Percentiles rank a stretch among this genome's conserved stretches.
These are phyloP conservation scores for Halophytophthora batemanensis DNA, from an alignment of 352 stramenopile species.

Conservation along the genomic window DNA sequence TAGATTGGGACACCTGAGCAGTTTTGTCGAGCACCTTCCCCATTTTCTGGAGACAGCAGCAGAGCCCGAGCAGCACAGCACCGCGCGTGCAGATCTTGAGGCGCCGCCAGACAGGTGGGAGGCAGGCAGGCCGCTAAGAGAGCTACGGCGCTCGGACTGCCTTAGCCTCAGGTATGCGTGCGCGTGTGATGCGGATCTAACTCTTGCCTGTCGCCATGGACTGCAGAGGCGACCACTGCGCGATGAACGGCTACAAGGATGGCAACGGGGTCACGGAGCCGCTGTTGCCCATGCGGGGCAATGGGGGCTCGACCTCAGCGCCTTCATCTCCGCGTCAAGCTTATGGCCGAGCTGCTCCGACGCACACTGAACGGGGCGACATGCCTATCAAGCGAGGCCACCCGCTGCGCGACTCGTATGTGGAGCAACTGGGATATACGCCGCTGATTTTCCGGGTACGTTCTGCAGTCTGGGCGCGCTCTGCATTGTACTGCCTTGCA, in stretches of 20 bases:
- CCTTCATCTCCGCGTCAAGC: constrained; percentile 13
- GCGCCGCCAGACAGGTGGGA: no score
- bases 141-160: no score
- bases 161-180: no score
- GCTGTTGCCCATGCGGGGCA: constrained; percentile 44
- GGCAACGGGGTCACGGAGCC: constrained; percentile 37
- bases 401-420: constrained; percentile 57
- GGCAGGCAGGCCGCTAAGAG: no score
- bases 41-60: no score
- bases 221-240: constrained; percentile 6
- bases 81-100: no score
- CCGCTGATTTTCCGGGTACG: constrained; percentile 75
- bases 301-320: constrained; percentile 23
- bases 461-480: no score
- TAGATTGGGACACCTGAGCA: no score
- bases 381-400: constrained; percentile 29
- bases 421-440: constrained; percentile 76
- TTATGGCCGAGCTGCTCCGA: constrained; percentile 12
- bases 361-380: constrained; percentile 12
- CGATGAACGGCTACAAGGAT: constrained; percentile 19
- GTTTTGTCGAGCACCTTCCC: no score
- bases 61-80: no score
- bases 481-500: constrained; percentile 6
- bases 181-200: no score
- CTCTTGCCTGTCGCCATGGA: no score